Evolutionary conservation across 495 filamentous ascomycete genomes (phyloP), one percentile per base, ranked within the genome.

Genomic region (Trichoderma parareesei): DNA sequence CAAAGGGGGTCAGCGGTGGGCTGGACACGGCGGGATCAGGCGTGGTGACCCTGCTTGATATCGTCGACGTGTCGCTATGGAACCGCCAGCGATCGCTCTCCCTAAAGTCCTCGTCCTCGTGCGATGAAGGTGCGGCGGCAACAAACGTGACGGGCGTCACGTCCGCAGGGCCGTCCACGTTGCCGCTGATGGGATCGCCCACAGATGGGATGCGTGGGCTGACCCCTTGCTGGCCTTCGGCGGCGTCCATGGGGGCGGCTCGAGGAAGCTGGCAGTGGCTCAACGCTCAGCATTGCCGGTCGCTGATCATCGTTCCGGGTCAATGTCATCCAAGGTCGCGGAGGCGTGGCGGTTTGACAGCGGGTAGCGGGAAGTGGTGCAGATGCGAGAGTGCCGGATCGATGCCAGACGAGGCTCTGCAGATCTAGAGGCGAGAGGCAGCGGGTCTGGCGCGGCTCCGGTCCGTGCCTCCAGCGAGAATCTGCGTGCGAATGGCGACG

Each of bases 1-100:
- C 53, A 57, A 57, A 57, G 8, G 53, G 53, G 2, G 53, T 57
- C 20, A 57, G 53, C 18, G 53, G 53, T 37, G 53, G 53, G 33
- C 53, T 57, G 1, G 53, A 57, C 33, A 57, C 53, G 9, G 37
- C 53, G 1, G 53, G 53, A 13, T 57, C 53, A 3, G 53, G 53
- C 20, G 53, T 57, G 27, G 53, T 57, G 53, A 57, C 53, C 53
- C 53, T 57, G 53, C 53, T 57, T 11, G 53, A 57, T 37, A 57
- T 37, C 27, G 53, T 57, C 33, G 53, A 57, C 53, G 53, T 57
- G 27, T 57, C 53, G 53, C 53, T 57, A 38, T 57, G 53, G 20
- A 57, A 27, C 14, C 27, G 35, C 53, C 53, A 57, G 20, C 53
- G 20, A 57, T 35, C 53, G 53, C 53, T 38, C 53, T 57, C 53